Conservation (phyloP, 2,329 filamentous ascomycete species). For the Diaporthe helianthi region DNA sequence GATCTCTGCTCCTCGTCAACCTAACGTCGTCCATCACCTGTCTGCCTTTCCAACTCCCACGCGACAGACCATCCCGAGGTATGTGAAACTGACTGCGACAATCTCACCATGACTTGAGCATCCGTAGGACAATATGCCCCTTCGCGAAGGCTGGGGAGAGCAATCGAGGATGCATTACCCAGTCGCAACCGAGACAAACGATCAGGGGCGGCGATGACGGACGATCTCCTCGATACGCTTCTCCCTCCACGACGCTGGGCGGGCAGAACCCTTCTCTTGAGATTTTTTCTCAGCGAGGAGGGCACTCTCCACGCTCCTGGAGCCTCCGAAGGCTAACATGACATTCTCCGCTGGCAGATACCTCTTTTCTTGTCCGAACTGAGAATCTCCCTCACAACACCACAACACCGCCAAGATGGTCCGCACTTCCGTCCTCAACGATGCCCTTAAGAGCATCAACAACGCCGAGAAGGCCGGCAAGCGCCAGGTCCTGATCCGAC, state of each 20-base stretch:
- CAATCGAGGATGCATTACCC: slow-evolving; percentile 57
- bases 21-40: slow-evolving; percentile 11
- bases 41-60: slow-evolving; percentile 26
- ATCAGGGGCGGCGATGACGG: slow-evolving; percentile 33
- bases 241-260: slow-evolving; percentile 70
- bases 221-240: slow-evolving; percentile 61
- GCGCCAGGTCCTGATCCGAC: slow-evolving; percentile 98
- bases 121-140: slow-evolving; percentile 39
- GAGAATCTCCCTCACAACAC: slow-evolving; percentile 74
- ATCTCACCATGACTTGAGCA: slow-evolving; percentile 40
- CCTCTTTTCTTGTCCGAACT: slow-evolving; percentile 72
- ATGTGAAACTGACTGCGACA: slow-evolving; percentile 37
- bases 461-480: slow-evolving; percentile 99
- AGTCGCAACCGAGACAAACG: slow-evolving; percentile 26
- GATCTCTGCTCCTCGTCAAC: neutral
- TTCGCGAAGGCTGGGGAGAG: slow-evolving; percentile 63
- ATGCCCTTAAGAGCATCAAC: slow-evolving; percentile 99
- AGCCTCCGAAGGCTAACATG: slow-evolving; percentile 69
- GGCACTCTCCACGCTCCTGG: slow-evolving; percentile 74
- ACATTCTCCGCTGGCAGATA: slow-evolving; percentile 59
- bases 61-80: slow-evolving; percentile 41
- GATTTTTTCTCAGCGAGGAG: slow-evolving; percentile 49
- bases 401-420: slow-evolving; percentile 82
- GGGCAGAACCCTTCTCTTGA: slow-evolving; percentile 71
- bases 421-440: slow-evolving; percentile 98